Conservation (phyloP, 1,284 basidiomycete genomes). For the Apiotrichum gracile region DNA sequence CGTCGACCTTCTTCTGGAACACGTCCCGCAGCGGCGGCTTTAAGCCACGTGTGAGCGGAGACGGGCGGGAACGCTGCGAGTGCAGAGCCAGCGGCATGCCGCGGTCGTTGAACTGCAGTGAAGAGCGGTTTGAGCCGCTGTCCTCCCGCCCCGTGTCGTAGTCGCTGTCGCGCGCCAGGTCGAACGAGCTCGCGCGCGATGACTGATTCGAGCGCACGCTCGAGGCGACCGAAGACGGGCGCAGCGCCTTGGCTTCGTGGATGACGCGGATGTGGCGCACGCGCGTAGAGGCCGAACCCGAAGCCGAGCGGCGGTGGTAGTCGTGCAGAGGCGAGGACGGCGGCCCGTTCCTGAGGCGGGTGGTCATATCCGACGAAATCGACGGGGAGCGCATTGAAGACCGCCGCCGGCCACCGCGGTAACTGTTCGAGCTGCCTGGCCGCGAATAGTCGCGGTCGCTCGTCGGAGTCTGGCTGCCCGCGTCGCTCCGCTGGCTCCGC, state of each 20-base stretch:
- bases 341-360: slow-evolving; percentile 13
- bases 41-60: slow-evolving; percentile 17
- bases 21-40: slow-evolving; percentile 47
- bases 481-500: slow-evolving; percentile 37
- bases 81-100: slow-evolving; percentile 4
- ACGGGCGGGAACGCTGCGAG: slow-evolving; percentile 22
- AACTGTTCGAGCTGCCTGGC: slow-evolving; percentile 31
- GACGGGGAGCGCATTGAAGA: slow-evolving; percentile 33
- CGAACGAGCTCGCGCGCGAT: slow-evolving; percentile 19
- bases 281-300: slow-evolving; percentile 33
- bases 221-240: slow-evolving; percentile 33
- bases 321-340: slow-evolving; percentile 39
- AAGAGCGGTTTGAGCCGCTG: slow-evolving; percentile 9
- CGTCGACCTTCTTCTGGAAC: slow-evolving; percentile 45
- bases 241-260: slow-evolving; percentile 32
- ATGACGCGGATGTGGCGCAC: slow-evolving; percentile 40
- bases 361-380: slow-evolving; percentile 20
- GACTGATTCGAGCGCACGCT: slow-evolving; percentile 33
- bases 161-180: slow-evolving; percentile 17
- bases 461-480: slow-evolving; percentile 44
- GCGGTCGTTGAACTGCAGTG: slow-evolving; percentile 18
- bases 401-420: slow-evolving; percentile 21
- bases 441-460: slow-evolving; percentile 41
- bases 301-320: slow-evolving; percentile 37
- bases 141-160: slow-evolving; percentile 33